phyloP scores from a whole-genome alignment of 805 yeast species.

The Scheffersomyces amazonensis region DNA sequence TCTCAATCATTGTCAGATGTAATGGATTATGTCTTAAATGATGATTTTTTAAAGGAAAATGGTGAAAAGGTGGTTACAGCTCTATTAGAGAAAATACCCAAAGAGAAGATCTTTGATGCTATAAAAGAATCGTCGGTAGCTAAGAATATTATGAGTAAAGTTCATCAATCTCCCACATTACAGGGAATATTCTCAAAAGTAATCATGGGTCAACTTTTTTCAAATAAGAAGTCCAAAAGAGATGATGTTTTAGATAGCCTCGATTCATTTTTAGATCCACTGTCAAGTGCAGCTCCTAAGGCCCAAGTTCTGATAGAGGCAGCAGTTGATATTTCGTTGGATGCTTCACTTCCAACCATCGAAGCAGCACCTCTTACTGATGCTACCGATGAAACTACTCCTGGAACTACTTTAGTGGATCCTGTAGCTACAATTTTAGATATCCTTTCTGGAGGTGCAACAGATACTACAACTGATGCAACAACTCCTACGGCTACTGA shows the following conservation, averaged over 20 bases:
- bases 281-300: conserved; percentile 1
- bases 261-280: background rate
- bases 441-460: no score
- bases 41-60: conserved; percentile 10
- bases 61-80: conserved; percentile 17
- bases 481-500: conserved; percentile 4
- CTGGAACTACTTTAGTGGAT: conserved; percentile 4
- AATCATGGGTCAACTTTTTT: conserved; percentile 8
- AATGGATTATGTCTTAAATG: conserved; percentile 20
- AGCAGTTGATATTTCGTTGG: conserved; percentile 1
- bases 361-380: no score
- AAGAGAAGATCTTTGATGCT: conserved; percentile 15
- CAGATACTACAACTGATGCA: conserved; percentile 6
- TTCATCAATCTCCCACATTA: conserved; percentile 4
- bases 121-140: conserved; percentile 25
- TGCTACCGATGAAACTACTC: no score
- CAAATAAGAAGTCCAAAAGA: conserved; percentile 3
- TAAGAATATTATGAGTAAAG: conserved; percentile 1
- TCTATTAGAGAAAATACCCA: conserved; percentile 20
- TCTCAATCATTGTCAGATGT: conserved; percentile 20
- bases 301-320: conserved; percentile 2
- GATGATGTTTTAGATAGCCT: no score
- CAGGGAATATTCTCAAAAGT: conserved; percentile 11
- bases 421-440: no score
- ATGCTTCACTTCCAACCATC: conserved; percentile 1